These are phyloP conservation scores for Pluteus cervinus DNA, from an alignment of 768 basidiomycete genomes.

Conservation along the genomic window DNA sequence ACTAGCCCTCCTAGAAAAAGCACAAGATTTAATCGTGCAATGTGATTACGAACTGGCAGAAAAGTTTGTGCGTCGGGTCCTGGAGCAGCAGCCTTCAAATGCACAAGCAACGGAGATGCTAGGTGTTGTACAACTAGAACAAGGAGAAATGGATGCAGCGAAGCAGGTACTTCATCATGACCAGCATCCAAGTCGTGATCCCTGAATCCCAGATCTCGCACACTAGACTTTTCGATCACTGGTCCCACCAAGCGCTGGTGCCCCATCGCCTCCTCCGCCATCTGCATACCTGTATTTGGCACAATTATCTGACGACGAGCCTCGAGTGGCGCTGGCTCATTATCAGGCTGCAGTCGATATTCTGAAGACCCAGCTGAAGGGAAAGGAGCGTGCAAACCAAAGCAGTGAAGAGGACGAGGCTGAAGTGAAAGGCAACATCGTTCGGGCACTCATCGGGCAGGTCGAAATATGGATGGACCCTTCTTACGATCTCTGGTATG, in stretches of 20 bases:
- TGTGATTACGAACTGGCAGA: slow-evolving; percentile 81
- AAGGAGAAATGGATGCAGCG: slow-evolving; percentile 69
- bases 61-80: slow-evolving; percentile 61
- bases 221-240: slow-evolving; percentile 55
- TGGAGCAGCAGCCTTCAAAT: slow-evolving; percentile 59
- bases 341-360: slow-evolving; percentile 80
- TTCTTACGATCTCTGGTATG: slow-evolving; percentile 79
- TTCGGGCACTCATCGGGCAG: slow-evolving; percentile 80
- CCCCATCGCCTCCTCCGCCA: slow-evolving; percentile 58
- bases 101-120: slow-evolving; percentile 73
- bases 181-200: slow-evolving; percentile 4
- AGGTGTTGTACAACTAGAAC: slow-evolving; percentile 74
- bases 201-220: not conserved
- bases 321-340: slow-evolving; percentile 63
- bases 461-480: slow-evolving; percentile 98
- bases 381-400: slow-evolving; percentile 49
- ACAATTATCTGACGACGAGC: slow-evolving; percentile 75
- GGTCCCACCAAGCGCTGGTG: slow-evolving; percentile 55
- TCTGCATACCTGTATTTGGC: slow-evolving; percentile 88
- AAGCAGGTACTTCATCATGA: slow-evolving; percentile 43
- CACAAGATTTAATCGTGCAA: slow-evolving; percentile 75
- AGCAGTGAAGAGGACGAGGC: slow-evolving; percentile 40
- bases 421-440: slow-evolving; percentile 61
- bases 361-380: slow-evolving; percentile 62
- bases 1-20: slow-evolving; percentile 62